Conservation (phyloP, 2,329 filamentous ascomycete genomes). For the Coniella lustricola region DNA sequence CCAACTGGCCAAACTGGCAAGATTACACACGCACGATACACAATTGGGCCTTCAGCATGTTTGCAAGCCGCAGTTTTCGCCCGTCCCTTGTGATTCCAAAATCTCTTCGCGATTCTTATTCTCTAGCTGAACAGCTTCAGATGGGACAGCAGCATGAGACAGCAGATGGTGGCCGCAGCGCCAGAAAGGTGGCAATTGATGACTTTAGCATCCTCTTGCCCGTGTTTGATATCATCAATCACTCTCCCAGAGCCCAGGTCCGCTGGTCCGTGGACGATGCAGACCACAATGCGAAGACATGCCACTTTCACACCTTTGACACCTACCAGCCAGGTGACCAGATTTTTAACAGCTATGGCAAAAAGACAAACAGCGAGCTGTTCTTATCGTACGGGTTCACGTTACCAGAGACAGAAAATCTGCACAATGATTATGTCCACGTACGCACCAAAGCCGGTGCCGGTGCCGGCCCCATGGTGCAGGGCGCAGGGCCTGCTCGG, state of each 20-base stretch:
- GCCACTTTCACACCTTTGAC: conserved; percentile 36
- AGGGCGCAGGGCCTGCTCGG: conserved; percentile 13
- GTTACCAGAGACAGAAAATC: conserved; percentile 36
- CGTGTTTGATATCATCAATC: conserved; percentile 66
- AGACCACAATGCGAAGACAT: conserved; percentile 30
- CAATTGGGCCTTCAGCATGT: conserved; percentile 58
- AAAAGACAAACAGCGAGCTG: conserved; percentile 66
- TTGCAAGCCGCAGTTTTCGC: conserved; percentile 58
- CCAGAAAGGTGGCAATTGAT: conserved; percentile 38
- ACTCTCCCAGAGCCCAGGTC: conserved; percentile 53
- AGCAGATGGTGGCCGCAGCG: conserved; percentile 18
- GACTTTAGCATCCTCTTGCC: conserved; percentile 64
- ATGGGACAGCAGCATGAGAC: too few relatives aligned
- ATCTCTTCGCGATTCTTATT: conserved; percentile 22
- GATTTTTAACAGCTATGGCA: conserved; percentile 65
- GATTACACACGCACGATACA: conserved; percentile 46
- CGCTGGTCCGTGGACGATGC: conserved; percentile 44
- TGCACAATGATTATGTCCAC: conserved; percentile 56
- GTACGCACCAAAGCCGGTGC: conserved; percentile 38
- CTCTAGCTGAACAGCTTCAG: too few relatives aligned
- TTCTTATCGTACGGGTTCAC: conserved; percentile 59
- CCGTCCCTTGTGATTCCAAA: conserved; percentile 48
- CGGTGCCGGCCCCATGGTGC: conserved; percentile 16
- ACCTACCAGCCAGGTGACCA: conserved; percentile 45
- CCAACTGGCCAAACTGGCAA: conserved; percentile 21